Base-by-base conservation (phyloP, 768 basidiomycete genomes). In the Gelatoporia subvermispora region DNA sequence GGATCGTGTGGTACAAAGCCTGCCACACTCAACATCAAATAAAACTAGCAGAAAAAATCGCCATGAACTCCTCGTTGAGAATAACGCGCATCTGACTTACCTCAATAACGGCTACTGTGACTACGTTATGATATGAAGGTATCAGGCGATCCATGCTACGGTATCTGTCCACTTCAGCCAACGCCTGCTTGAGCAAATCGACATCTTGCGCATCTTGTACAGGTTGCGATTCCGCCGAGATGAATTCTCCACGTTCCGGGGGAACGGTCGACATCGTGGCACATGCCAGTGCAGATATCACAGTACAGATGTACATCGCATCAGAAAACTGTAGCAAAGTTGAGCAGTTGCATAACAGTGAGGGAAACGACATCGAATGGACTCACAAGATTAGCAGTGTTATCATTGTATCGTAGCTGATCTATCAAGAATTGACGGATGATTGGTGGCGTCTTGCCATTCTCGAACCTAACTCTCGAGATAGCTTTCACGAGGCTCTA, bases 91-190 rank as follows among this genome's bases (percentile, higher is more conserved):
- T 8, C 13, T 21, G 5, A 67, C 79, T 50, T 52, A 95, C 93
- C 79, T 97, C 91, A 47, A 99, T 72, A 8, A 84, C 85, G 21
- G 96, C 91, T 42, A 88, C 78, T 0, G 96, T 94, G 22, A 98
- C 87, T 28, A 91, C 82, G 61, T 99, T 99, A 58, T 95, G 93
- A 41, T 84, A 83, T 1, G 94, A 95, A 8, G 96, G 93, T 48
- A 97, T 93, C 15, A 98, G 74, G 47, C 93, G 77, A 66, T 99
- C 96, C 84, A 96, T 92, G 60, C 84, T 90, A 48, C 92, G 84
- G 69, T 94, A 95, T 38, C 95, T 79, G 59, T 93, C 89, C 25
- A 97, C 80, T 62, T 95, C 92, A 17, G 82, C 76, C 39, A 85
- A 64, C 2, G 86, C 88, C 56, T 85, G 81, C 57, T 84, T 82